A percentile compares a stretch with the other conserved stretches of the same genome.
phyloP scores from a whole-genome alignment of 2,329 filamentous ascomycete genomes.

The Blastomyces silverae region DNA sequence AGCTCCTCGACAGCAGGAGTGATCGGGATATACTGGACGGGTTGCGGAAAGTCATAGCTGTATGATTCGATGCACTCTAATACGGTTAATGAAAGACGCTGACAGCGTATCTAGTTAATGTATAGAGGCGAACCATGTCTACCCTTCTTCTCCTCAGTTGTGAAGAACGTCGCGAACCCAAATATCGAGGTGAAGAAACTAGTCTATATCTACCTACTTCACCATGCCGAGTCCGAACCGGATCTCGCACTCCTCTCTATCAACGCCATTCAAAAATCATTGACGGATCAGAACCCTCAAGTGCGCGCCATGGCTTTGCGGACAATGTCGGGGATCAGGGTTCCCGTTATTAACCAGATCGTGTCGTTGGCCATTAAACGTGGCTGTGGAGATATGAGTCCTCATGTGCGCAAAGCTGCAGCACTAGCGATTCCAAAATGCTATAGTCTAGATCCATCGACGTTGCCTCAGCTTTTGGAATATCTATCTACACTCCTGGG shows the following conservation, averaged over 20 bases:
- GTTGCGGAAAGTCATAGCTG: slow-evolving; percentile 77
- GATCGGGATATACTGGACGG: slow-evolving; percentile 92
- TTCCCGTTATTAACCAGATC: slow-evolving; percentile 96
- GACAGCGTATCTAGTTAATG: slow-evolving; percentile 64
- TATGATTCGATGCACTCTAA: slow-evolving; percentile 38
- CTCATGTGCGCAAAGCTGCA: slow-evolving; percentile 84
- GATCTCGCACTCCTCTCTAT: slow-evolving; percentile 93
- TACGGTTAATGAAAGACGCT: slow-evolving; percentile 10
- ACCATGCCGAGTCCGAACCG: slow-evolving; percentile 92
- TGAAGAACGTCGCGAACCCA: slow-evolving; percentile 94
- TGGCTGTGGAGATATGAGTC: slow-evolving; percentile 87
- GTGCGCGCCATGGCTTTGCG: slow-evolving; percentile 85
- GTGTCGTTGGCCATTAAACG: slow-evolving; percentile 94
- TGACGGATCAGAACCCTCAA: slow-evolving; percentile 86
- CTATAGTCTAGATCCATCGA: slow-evolving; percentile 80
- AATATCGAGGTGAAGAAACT: slow-evolving; percentile 96
- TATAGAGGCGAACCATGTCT: slow-evolving; percentile 83
- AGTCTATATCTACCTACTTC: slow-evolving; percentile 95
- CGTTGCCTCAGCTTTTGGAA: slow-evolving; percentile 75
- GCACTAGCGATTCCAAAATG: slow-evolving; percentile 94
- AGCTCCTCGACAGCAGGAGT: slow-evolving; percentile 85
- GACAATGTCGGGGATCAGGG: slow-evolving; percentile 95
- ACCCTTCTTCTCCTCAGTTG: slow-evolving; percentile 92
- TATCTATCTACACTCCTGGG: slow-evolving; percentile 71
- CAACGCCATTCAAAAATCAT: slow-evolving; percentile 97